Percentiles rank a stretch among this genome's conserved stretches.
These are phyloP conservation scores for Amanita fuliginea DNA, from an alignment of 768 basidiomycete species.

Conservation along the genomic window DNA sequence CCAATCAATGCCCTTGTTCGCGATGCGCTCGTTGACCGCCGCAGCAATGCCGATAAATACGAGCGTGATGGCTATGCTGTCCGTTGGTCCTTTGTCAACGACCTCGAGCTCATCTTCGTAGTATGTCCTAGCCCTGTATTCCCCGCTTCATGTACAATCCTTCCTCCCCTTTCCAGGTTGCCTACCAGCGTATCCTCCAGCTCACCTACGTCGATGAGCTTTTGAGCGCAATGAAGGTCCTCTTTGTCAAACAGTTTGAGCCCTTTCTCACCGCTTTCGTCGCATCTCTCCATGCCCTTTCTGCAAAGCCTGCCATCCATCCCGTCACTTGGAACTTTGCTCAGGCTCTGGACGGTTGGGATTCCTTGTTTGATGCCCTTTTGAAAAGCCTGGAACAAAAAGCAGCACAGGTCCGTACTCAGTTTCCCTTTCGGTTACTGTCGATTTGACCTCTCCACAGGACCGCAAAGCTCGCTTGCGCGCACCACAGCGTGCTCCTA, in stretches of 20 bases:
- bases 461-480: constrained; percentile 64
- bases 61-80: constrained; percentile 93
- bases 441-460: constrained; percentile 21
- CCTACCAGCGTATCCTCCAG: constrained; percentile 93
- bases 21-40: constrained; percentile 87
- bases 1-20: constrained; percentile 85
- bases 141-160: constrained; percentile 1
- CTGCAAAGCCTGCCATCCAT: constrained; percentile 29
- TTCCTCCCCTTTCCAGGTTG: constrained; percentile 72
- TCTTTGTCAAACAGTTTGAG: constrained; percentile 82
- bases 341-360: constrained; percentile 71
- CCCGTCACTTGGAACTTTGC: constrained; percentile 55
- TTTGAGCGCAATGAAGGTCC: constrained; percentile 62
- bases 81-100: constrained; percentile 92
- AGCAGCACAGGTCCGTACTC: constrained; percentile 44
- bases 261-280: constrained; percentile 79
- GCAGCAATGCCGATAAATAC: constrained; percentile 70
- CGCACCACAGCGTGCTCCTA: constrained; percentile 23
- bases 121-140: constrained; percentile 32
- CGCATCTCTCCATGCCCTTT: constrained; percentile 62
- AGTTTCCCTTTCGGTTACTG: constrained; percentile 1
- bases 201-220: constrained; percentile 91
- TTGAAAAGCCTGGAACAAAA: constrained; percentile 66
- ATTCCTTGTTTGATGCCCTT: constrained; percentile 66
- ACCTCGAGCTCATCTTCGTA: constrained; percentile 93